Base-by-base conservation (phyloP, 2,329 filamentous ascomycete species). In the Penicillium aurantiogriseum region DNA sequence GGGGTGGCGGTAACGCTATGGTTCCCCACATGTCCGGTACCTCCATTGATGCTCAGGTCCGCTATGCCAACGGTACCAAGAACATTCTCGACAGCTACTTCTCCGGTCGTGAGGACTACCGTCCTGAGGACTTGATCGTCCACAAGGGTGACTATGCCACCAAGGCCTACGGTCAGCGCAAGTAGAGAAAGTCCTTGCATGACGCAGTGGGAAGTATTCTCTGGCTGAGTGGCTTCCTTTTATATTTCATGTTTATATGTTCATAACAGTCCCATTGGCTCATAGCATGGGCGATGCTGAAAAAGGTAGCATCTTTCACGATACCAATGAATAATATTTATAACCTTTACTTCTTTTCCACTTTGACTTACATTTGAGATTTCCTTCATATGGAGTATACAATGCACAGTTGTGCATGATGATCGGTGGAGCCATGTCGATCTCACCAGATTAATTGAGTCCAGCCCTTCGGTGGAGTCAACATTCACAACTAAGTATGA, bases 1-100 rank as follows among this genome's bases (percentile, higher is more conserved):
- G 91, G 83, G 93, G 92, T 68, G 94, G 93, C 73, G 94, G 94
- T 74, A 97, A 97, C 81, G 94, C 92, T 80, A 99, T 94, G 90
- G 92, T 97, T 59, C 91, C 94, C 56, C 94, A 97, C 87, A 96
- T 97, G 91, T 96, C 92, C 13, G 94, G 94, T 74, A 97, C 93
- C 58, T 96, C 92, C n/a, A 88, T 99, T 74, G 94, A 99, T 75
- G 94, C 94, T 58, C 94, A 99, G 84, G 88, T 91, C 80, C 87
- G 92, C 66, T 96, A 96, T 75, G 91, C 92, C 70, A 82, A 88
- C 64, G 92, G 92, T 69, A 89, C 86, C 77, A 96, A 97, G 89
- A 78, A 83, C 66, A 97, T 99, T 74, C 83, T 99, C 59, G 83
- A 93, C 65, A 92, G 88, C 79, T 99, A 97, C 85, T 90, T 96